These are phyloP conservation scores for Nephelium lappaceum DNA, from an alignment of 345 rosid species.

Conservation along the genomic window DNA sequence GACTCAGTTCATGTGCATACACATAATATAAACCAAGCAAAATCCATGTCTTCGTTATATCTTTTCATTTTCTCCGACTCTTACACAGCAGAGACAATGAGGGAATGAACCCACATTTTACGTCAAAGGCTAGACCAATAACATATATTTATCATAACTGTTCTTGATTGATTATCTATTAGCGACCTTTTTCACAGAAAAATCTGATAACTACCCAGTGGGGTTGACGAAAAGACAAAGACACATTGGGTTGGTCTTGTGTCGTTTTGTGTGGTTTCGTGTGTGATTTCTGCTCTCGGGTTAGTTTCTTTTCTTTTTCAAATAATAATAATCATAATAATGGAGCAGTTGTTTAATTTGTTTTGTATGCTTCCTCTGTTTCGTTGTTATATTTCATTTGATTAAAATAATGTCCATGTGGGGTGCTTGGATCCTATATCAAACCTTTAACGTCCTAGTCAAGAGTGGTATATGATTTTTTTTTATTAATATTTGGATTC, in stretches of 20 bases:
- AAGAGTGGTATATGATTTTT: background rate
- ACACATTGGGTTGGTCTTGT: background rate
- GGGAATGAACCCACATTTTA: background rate
- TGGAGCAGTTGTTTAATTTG: background rate
- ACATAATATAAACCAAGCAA: no score
- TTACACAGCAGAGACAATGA: background rate
- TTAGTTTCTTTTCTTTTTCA: background rate
- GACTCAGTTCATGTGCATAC: background rate
- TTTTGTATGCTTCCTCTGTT: background rate
- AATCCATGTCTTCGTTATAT: background rate
- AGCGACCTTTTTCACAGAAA: background rate
- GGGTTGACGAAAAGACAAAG: background rate
- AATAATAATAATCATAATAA: no score
- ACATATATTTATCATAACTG: no score
- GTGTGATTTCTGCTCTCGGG: background rate
- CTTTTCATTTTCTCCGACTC: background rate
- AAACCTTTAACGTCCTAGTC: background rate
- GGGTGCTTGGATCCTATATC: background rate
- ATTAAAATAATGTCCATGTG: background rate
- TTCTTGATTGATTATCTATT: background rate
- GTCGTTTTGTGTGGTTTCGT: background rate
- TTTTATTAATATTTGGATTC: no score
- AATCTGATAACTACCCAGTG: background rate
- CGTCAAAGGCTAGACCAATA: no score
- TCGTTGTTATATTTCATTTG: background rate